phyloP scores from a whole-genome alignment of 441 rosid species.

The Mallotus repandus region DNA sequence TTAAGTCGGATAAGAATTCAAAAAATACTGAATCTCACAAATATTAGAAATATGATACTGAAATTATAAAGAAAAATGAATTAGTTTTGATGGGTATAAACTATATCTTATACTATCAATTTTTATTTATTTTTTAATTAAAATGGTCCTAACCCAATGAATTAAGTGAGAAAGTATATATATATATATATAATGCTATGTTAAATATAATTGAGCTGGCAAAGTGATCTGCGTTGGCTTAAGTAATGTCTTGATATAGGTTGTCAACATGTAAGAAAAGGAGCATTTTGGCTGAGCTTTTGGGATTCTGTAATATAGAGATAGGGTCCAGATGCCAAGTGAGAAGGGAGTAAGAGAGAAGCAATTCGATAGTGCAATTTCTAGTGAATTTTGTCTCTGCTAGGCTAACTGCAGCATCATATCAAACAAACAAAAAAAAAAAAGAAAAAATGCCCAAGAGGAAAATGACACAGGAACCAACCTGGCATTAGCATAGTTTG shows the following conservation, averaged over 20 bases:
- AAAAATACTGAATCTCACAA: too few species aligned
- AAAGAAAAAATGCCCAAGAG: neutral
- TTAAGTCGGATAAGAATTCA: too few species aligned
- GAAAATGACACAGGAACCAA: constrained; percentile 8
- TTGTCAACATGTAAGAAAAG: constrained; percentile 1
- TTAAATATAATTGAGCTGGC: constrained; percentile 29
- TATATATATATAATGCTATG: neutral
- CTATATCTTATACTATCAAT: too few species aligned
- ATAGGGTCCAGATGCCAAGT: constrained; percentile 22
- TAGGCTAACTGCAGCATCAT: neutral
- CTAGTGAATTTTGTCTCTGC: constrained; percentile 11
- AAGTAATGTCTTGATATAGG: constrained; percentile 22
- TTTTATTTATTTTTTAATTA: neutral
- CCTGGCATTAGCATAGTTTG: neutral
- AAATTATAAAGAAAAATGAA: too few species aligned
- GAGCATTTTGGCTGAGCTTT: constrained; percentile 17
- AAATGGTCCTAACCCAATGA: too few species aligned
- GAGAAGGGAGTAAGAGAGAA: constrained; percentile 16
- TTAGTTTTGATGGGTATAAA: too few species aligned
- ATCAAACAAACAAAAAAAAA: too few species aligned
- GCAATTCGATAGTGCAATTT: constrained; percentile 9
- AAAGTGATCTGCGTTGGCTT: constrained; percentile 28
- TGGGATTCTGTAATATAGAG: constrained; percentile 25
- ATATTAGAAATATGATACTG: too few species aligned
- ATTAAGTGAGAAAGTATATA: too few species aligned